These are phyloP conservation scores for Aspergillus persii DNA, from an alignment of 2,329 filamentous ascomycete species.

Conservation along the genomic window DNA sequence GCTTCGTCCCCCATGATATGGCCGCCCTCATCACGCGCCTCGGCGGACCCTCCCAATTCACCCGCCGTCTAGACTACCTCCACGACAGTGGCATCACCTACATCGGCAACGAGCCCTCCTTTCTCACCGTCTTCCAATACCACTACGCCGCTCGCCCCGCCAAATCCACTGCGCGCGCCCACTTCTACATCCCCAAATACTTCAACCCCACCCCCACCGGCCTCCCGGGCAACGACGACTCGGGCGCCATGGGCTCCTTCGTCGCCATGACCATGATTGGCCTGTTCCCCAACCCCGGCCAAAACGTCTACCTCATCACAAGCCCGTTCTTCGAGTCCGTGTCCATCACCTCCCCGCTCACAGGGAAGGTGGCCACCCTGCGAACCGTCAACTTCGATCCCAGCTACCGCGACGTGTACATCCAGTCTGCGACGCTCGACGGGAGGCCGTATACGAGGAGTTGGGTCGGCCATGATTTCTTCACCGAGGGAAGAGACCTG, in stretches of 20 bases:
- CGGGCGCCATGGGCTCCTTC: constrained; percentile 67
- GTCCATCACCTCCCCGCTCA: constrained; percentile 56
- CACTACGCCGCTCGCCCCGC: constrained; percentile 66
- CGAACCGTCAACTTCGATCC: constrained; percentile 60
- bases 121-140: constrained; percentile 65
- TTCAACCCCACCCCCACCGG: constrained; percentile 59
- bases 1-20: constrained; percentile 55
- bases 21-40: constrained; percentile 55
- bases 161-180: constrained; percentile 50
- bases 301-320: constrained; percentile 66
- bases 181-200: constrained; percentile 62
- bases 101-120: constrained; percentile 64
- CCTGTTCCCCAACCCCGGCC: constrained; percentile 65
- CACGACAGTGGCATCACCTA: constrained; percentile 64
- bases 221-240: constrained; percentile 68
- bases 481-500: constrained; percentile 61
- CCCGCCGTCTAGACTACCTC: constrained; percentile 60
- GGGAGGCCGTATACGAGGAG: constrained; percentile 60
- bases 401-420: constrained; percentile 56
- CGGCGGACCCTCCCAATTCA: constrained; percentile 57
- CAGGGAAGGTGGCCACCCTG: constrained; percentile 59
- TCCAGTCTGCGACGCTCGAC: constrained; percentile 65
- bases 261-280: constrained; percentile 68
- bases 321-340: constrained; percentile 65
- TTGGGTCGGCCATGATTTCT: constrained; percentile 68